phyloP scores from a whole-genome alignment of 1,284 basidiomycete species.

The Fistulinella staudtii region DNA sequence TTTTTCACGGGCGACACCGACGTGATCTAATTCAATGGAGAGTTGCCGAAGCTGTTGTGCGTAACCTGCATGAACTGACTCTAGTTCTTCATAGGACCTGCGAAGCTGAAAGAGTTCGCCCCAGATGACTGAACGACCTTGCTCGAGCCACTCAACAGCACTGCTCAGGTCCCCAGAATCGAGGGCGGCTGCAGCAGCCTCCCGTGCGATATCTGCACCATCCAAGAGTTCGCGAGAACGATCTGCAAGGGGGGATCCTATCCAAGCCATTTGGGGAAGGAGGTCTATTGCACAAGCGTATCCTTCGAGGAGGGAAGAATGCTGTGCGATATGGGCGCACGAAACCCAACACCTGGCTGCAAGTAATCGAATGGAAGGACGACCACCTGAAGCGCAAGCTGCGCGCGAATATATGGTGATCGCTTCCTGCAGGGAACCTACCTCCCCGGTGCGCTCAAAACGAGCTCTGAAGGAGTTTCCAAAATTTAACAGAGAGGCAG shows the following conservation, averaged over 20 bases:
- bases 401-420: not conserved
- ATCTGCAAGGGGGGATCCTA: not conserved
- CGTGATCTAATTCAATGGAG: not conserved
- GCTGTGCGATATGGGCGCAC: not conserved
- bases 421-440: not conserved
- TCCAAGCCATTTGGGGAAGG: not conserved
- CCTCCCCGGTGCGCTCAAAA: not conserved
- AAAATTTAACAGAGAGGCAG: not conserved
- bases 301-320: not conserved
- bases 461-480: not conserved
- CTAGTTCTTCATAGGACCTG: not conserved
- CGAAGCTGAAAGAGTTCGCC: not conserved
- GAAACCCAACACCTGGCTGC: not conserved
- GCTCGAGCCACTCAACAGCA: not conserved
- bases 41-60: not conserved
- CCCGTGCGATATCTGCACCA: not conserved
- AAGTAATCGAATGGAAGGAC: not conserved
- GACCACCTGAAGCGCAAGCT: not conserved
- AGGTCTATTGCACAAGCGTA: not conserved
- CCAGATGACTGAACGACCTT: not conserved
- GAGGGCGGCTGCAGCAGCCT: not conserved
- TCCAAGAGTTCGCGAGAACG: not conserved
- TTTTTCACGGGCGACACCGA: not conserved
- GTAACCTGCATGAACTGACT: not conserved
- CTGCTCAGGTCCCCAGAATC: not conserved